phyloP scores from a whole-genome alignment of 2,329 filamentous ascomycete genomes.

The Fusarium temperatum region DNA sequence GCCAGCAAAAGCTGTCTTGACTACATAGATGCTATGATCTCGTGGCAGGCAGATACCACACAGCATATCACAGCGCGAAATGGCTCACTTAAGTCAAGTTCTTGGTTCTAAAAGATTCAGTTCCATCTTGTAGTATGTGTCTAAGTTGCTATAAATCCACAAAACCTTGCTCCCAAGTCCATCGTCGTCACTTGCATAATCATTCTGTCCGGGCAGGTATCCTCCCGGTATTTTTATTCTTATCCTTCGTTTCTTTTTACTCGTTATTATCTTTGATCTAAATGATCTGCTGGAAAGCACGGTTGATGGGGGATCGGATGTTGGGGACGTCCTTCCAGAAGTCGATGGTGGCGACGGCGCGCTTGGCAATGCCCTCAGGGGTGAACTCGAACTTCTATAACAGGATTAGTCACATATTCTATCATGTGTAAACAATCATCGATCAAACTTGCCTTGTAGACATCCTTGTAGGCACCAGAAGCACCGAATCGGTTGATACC shows the following conservation, averaged over 20 bases:
- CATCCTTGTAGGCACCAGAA: constrained; percentile 95
- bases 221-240: constrained; percentile 18
- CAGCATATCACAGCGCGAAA: background rate
- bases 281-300: constrained; percentile 96
- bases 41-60: constrained; percentile 6
- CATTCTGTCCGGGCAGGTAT: constrained; percentile 27
- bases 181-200: constrained; percentile 42
- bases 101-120: constrained; percentile 39
- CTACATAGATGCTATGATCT: constrained; percentile 15
- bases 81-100: background rate
- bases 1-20: background rate
- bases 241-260: constrained; percentile 27
- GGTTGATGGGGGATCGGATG: constrained; percentile 94
- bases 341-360: constrained; percentile 87
- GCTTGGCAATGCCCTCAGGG: constrained; percentile 94
- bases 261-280: constrained; percentile 58
- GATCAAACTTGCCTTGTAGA: constrained; percentile 80
- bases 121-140: constrained; percentile 40
- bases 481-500: constrained; percentile 99
- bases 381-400: constrained; percentile 98
- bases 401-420: constrained; percentile 47
- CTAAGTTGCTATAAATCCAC: constrained; percentile 38
- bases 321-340: constrained; percentile 96
- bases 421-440: background rate
- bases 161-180: constrained; percentile 39